Base-by-base conservation (phyloP, 2,329 filamentous ascomycete genomes). In the Aspergillus sp. region DNA sequence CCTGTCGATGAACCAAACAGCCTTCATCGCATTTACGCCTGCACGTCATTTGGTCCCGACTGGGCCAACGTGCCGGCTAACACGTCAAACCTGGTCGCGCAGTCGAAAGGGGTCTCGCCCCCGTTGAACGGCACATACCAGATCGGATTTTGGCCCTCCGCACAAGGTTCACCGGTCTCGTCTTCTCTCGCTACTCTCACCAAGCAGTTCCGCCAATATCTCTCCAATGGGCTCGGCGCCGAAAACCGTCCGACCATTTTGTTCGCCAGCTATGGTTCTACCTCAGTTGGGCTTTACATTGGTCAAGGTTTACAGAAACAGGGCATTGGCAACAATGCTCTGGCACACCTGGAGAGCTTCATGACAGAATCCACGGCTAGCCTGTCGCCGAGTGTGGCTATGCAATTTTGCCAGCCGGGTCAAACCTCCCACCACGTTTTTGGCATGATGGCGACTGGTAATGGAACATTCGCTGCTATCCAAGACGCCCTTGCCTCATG, bases 161-260 rank as follows among this genome's bases (percentile, higher is more conserved):
- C 25, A 27, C 36, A 47, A 8, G 53, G 41, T 11, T 10, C 19
- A 8, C 21, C 30, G 3, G 36, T 38, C 17, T 44, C 53, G 17
- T n/a, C 23, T 17, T 44, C 25, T n/a, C 39, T 56, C 25, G 30
- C 25, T 30, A 48, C 41, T 6, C 39, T 56, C 10, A 27, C 17
- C 8, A 48, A 48, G 53, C 53, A 56, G 27, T n/a, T 56, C n/a
- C 53, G 41, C 53, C 53, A 42, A 44, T 56, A 56, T 30, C 27
- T 56, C 8, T 53, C 39, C 3, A 56, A 48, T 15, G 25, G 53
- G 23, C 48, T 48, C 6, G 17, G 54, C 17, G 13, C 11, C 27
- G 44, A 3, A 5, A 25, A 56, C 6, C 41, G 8, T 44, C 41
- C 27, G 19, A 48, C 54, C 3, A 36, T 56, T 36, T 10, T 49